Conservation (phyloP, 73 alveolate genomes). For the Tetrahymena malaccensis region DNA sequence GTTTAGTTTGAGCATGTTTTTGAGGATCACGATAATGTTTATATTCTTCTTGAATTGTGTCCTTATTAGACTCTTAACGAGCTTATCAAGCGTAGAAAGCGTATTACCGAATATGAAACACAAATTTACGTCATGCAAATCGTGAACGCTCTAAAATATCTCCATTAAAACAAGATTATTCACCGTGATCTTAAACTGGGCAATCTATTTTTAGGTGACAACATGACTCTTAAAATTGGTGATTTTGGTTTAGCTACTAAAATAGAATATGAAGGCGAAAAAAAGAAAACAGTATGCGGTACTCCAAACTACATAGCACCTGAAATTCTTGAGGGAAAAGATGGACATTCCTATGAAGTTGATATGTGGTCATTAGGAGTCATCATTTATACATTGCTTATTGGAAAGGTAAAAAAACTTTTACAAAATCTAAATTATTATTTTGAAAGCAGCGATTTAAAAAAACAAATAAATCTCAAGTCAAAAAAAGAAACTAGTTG, state of each 20-base stretch:
- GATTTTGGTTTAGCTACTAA: conserved; percentile 82
- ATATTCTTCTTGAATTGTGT: conserved; percentile 66
- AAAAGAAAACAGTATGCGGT: conserved; percentile 75
- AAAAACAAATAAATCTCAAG: neutral
- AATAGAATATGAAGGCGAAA: conserved; percentile 80
- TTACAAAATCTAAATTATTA: neutral
- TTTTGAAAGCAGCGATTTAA: neutral
- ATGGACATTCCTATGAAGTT: conserved; percentile 75
- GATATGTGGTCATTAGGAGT: conserved; percentile 76
- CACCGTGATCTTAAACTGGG: conserved; percentile 86
- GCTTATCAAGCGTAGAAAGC: conserved; percentile 63
- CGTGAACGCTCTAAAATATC: conserved; percentile 57
- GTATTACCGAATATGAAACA: conserved; percentile 66
- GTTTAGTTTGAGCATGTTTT: conserved; percentile 71
- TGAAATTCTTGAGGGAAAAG: conserved; percentile 72
- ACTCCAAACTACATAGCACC: conserved; percentile 90
- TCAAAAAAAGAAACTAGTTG: too few relatives aligned
- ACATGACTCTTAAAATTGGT: conserved; percentile 68
- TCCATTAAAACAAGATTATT: conserved; percentile 58
- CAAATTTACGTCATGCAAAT: conserved; percentile 56
- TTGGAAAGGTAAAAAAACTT: conserved; percentile 36
- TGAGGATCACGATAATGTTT: conserved; percentile 71
- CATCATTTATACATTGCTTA: conserved; percentile 53
- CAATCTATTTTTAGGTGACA: conserved; percentile 64
- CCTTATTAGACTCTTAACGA: conserved; percentile 70